These are phyloP conservation scores for Calocybe gambosa DNA, from an alignment of 1,284 basidiomycete genomes.

Conservation along the genomic window DNA sequence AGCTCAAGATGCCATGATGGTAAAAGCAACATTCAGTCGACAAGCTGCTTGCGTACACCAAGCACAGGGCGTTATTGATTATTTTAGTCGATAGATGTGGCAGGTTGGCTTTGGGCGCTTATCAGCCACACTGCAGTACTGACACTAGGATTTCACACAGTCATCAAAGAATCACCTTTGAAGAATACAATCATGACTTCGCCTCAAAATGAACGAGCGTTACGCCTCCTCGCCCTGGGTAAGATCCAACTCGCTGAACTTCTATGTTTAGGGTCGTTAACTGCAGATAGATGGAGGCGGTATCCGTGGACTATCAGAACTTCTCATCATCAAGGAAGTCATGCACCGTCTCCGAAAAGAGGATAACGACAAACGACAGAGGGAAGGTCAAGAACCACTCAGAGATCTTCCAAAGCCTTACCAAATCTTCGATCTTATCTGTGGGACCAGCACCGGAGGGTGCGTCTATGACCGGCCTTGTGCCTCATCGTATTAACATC, in stretches of 20 bases:
- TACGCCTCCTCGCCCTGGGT: neutral
- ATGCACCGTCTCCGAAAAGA: neutral
- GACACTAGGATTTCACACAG: no score
- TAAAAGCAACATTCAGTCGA: no score
- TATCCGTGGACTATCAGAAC: slow-evolving; percentile 3
- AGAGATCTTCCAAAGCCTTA: neutral
- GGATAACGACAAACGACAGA: neutral
- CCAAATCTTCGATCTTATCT: neutral
- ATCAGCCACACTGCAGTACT: no score
- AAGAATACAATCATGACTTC: neutral
- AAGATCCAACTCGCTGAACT: neutral
- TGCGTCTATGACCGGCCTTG: neutral
- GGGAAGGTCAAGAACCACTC: neutral
- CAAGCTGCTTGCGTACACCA: no score
- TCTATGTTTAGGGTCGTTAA: neutral
- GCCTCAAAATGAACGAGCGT: neutral
- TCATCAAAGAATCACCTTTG: neutral
- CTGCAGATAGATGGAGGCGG: slow-evolving; percentile 2
- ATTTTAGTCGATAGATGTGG: no score
- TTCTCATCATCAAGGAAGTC: slow-evolving; percentile 1
- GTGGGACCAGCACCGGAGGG: slow-evolving; percentile 5
- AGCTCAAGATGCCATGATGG: no score
- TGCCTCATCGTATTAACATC: neutral
- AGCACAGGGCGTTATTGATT: no score
- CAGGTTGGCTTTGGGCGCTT: no score